phyloP scores from a whole-genome alignment of 441 rosid species.

The Corymbia calophylla region DNA sequence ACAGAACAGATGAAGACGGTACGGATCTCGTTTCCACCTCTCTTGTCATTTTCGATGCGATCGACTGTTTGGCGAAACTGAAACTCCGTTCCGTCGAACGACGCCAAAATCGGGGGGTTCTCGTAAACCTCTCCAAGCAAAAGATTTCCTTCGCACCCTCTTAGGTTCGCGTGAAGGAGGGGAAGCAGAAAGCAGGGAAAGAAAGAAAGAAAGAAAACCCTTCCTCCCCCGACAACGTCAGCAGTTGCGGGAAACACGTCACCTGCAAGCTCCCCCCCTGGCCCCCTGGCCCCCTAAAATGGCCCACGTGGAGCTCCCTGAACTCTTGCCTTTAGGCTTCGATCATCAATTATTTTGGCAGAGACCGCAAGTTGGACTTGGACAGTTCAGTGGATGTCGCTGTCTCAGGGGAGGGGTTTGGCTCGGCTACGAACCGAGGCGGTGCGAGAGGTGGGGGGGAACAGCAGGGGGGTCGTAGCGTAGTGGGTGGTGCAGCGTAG shows the following conservation, averaged over 20 bases:
- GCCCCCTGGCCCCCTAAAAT: no score
- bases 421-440: background rate
- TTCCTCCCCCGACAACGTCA: background rate
- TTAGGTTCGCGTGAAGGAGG: background rate
- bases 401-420: background rate
- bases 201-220: background rate
- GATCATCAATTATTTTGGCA: background rate
- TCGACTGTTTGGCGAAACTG: background rate
- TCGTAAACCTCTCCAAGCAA: background rate
- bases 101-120: background rate
- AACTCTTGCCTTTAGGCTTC: background rate
- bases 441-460: background rate
- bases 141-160: background rate
- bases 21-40: background rate
- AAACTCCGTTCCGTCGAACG: background rate
- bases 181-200: background rate
- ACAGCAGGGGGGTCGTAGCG: background rate
- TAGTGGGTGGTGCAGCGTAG: background rate
- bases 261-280: background rate
- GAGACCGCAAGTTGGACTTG: background rate
- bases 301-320: background rate
- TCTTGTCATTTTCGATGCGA: background rate
- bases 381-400: background rate
- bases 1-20: background rate
- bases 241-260: background rate